Conservation (phyloP, 179 eudicot genomes). For the Pouteria campechiana region DNA sequence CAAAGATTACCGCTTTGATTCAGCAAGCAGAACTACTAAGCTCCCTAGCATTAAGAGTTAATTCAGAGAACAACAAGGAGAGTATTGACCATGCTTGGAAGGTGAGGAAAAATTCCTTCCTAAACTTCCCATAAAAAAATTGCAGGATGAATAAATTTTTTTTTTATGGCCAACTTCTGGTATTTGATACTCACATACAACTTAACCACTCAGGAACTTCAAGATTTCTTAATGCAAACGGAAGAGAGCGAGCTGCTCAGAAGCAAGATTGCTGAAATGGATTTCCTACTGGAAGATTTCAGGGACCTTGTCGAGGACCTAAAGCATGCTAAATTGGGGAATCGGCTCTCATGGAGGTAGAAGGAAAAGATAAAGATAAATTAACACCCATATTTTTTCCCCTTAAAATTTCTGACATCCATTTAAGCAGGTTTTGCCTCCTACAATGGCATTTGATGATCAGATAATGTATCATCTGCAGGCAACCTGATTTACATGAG, state of each 20-base stretch:
- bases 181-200: slow-evolving; percentile 2
- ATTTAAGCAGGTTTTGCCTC: neutral
- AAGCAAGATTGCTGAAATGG: slow-evolving; percentile 21
- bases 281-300: slow-evolving; percentile 44
- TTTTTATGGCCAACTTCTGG: neutral
- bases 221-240: slow-evolving; percentile 49
- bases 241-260: slow-evolving; percentile 43
- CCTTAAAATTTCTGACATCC: slow-evolving; percentile 2
- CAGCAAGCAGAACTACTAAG: slow-evolving; percentile 96
- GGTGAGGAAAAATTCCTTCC: slow-evolving; percentile 25
- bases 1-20: slow-evolving; percentile 69
- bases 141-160: neutral
- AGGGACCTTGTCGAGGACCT: slow-evolving; percentile 56
- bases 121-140: neutral
- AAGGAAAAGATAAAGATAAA: neutral
- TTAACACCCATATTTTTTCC: neutral
- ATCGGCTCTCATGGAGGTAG: slow-evolving; percentile 54
- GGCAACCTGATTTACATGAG: slow-evolving; percentile 51
- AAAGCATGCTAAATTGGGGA: slow-evolving; percentile 34
- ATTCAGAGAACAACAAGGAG: slow-evolving; percentile 58
- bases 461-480: slow-evolving; percentile 12
- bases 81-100: slow-evolving; percentile 95
- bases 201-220: slow-evolving; percentile 43
- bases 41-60: slow-evolving; percentile 84
- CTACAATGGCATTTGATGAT: too few relatives aligned